phyloP scores from a whole-genome alignment of 2,329 filamentous ascomycete species.

The Colletotrichum tropicicola region DNA sequence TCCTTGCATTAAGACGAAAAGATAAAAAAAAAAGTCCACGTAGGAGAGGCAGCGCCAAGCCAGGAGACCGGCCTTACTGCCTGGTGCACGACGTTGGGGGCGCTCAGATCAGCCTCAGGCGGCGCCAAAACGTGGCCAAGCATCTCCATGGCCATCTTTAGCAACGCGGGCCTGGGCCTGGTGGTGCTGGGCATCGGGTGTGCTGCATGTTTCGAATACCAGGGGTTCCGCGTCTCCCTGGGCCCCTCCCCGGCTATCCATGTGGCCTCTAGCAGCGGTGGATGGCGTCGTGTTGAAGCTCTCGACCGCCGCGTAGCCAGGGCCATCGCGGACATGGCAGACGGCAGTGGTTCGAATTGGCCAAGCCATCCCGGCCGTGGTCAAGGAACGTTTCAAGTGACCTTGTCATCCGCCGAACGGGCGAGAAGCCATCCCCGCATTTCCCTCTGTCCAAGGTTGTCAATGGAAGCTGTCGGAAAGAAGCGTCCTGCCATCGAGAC shows the following conservation, averaged over 20 bases:
- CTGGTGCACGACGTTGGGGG: slow-evolving; percentile 9
- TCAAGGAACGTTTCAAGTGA: slow-evolving; percentile 16
- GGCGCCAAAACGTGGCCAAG: slow-evolving; percentile 28
- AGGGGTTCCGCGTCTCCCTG: slow-evolving; percentile 20
- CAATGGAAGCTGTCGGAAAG: background rate
- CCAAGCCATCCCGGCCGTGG: slow-evolving; percentile 17
- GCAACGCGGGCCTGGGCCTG: background rate
- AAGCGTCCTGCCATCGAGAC: background rate
- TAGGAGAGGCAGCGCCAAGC: slow-evolving; percentile 14
- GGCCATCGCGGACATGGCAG: background rate
- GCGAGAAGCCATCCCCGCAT: slow-evolving; percentile 18
- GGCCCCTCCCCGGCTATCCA: slow-evolving; percentile 1
- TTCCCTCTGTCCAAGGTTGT: background rate
- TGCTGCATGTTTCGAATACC: slow-evolving; percentile 26
- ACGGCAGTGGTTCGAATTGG: slow-evolving; percentile 7
- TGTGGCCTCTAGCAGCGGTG: background rate
- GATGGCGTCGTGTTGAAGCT: background rate
- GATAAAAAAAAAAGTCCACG: background rate
- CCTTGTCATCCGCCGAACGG: slow-evolving; percentile 9
- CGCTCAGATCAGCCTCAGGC: slow-evolving; percentile 29
- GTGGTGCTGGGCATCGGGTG: slow-evolving; percentile 6
- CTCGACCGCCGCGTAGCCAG: background rate
- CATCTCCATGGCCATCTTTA: slow-evolving; percentile 28
- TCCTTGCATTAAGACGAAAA: background rate
- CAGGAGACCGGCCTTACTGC: slow-evolving; percentile 9